Base-by-base conservation (phyloP, 306 rosid genomes). In the Cicer chorassanicum region DNA sequence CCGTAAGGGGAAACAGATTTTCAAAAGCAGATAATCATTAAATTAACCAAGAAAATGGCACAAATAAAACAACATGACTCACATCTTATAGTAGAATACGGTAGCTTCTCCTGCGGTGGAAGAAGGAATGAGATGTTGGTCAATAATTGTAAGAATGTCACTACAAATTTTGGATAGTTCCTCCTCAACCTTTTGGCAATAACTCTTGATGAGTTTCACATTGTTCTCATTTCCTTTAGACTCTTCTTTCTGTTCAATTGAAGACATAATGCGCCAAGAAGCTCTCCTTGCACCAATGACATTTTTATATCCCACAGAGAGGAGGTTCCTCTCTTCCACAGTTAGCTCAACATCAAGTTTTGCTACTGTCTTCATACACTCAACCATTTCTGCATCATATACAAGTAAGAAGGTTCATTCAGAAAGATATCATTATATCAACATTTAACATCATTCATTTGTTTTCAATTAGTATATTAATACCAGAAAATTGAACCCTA, bases 221-320 rank as follows among this genome's bases (percentile, higher is more conserved):
- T 88, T 91, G 82, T 73, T 65, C 77, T 91, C 98, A 59, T 93
- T 93, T 43, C 92, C 93, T 69, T 91, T 93, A 7, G 91, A 83
- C 84, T 93, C 97, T 81, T 93, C 98, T 84, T 89, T 93, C 73
- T 91, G 98, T 84, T 93, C 96, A 83, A 93, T 89, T 41, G 98
- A 93, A 43, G 98, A 91, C 98, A 93, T 91, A 34, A 91, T 93
- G 51, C 97, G 93, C 98, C 98, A 93, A 1, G 98, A 93, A 34
- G 98, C 98, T 82, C 98, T 54, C 49, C 96, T 48, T 60, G 98
- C 96, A 53, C 98, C 98, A 41, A 93, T 93, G 57, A 91, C 96
- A 78, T 93, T 93, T 76, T 93, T 93, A 82, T 93, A 93, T 62
- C 98, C 98, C 70, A 93, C 98, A 3, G 98, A 93, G 1, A 93